These are phyloP conservation scores for Coleophoma eucalyptorum DNA, from an alignment of 2,329 filamentous ascomycete genomes.

Conservation along the genomic window DNA sequence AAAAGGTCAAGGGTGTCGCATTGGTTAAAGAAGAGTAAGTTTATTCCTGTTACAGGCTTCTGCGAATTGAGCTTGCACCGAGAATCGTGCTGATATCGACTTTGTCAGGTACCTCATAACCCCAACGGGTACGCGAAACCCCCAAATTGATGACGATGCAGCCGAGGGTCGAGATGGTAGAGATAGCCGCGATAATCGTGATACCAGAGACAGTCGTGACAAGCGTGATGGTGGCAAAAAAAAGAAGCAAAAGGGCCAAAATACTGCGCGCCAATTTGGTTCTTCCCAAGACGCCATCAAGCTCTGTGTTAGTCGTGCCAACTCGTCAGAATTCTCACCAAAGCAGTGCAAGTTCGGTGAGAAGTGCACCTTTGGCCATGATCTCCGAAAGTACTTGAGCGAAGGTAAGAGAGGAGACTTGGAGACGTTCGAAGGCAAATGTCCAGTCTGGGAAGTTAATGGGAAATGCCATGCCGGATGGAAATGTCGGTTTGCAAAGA, in stretches of 20 bases:
- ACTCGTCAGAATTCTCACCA: constrained; percentile 77
- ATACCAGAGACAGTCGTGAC: neutral
- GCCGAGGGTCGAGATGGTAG: constrained; percentile 42
- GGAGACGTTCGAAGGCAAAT: constrained; percentile 70
- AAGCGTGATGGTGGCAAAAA: constrained; percentile 39
- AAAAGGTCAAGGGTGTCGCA: constrained; percentile 23
- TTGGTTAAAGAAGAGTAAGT: constrained; percentile 27
- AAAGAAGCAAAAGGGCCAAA: constrained; percentile 70
- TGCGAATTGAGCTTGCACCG: no score
- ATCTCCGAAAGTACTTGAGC: constrained; percentile 79
- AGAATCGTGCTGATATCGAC: neutral
- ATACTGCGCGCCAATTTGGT: constrained; percentile 78
- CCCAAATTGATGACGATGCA: constrained; percentile 47
- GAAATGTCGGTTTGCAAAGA: constrained; percentile 89
- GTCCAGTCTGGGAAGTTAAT: constrained; percentile 74
- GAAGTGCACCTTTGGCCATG: constrained; percentile 77
- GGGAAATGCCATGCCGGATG: constrained; percentile 82
- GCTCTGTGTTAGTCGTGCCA: constrained; percentile 72
- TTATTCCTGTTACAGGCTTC: no score
- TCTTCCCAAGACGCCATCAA: constrained; percentile 72
- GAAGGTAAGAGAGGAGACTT: constrained; percentile 81
- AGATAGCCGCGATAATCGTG: constrained; percentile 25
- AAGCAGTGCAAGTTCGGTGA: constrained; percentile 73
- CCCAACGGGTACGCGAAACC: constrained; percentile 6
- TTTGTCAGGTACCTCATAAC: constrained; percentile 24